Evolutionary conservation across 2,329 filamentous ascomycete species (phyloP).

Genomic region (Pyricularia pennisetigena): DNA sequence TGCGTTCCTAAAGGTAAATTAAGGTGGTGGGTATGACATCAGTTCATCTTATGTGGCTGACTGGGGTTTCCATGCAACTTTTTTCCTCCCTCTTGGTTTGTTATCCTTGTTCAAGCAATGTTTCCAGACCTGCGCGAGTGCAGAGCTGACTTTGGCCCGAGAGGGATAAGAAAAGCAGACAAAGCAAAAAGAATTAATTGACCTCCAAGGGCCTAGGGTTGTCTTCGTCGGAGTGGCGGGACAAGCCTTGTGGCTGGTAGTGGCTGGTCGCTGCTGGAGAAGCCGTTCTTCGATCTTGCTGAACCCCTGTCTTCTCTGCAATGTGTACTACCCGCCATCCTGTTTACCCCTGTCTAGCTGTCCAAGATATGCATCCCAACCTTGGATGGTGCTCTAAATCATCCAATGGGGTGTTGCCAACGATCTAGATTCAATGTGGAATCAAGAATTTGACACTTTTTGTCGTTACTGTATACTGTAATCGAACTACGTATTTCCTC

Average conservation of each 20-base stretch:
- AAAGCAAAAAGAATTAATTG: background rate
- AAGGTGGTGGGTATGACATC: background rate
- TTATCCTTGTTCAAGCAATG: background rate
- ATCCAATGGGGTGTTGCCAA: background rate
- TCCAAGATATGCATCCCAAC: background rate
- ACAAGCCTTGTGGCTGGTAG: background rate
- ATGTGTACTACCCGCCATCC: background rate
- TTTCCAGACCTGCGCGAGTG: background rate
- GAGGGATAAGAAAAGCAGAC: background rate
- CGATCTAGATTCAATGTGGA: background rate
- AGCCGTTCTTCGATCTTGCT: background rate
- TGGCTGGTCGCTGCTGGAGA: background rate
- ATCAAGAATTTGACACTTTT: background rate
- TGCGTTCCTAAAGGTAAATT: background rate
- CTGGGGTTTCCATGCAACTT: background rate
- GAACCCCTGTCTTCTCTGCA: background rate
- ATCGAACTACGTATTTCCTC: no score
- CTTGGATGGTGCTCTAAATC: background rate
- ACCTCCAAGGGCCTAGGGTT: background rate
- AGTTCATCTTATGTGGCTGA: background rate
- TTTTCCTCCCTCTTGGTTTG: background rate
- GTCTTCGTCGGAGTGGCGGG: background rate
- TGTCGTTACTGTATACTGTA: no score
- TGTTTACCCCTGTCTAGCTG: background rate
- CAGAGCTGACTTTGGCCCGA: no score